Evolutionary conservation across 1,139 yeast species (phyloP).

Genomic region (Candida labiduridarum): DNA sequence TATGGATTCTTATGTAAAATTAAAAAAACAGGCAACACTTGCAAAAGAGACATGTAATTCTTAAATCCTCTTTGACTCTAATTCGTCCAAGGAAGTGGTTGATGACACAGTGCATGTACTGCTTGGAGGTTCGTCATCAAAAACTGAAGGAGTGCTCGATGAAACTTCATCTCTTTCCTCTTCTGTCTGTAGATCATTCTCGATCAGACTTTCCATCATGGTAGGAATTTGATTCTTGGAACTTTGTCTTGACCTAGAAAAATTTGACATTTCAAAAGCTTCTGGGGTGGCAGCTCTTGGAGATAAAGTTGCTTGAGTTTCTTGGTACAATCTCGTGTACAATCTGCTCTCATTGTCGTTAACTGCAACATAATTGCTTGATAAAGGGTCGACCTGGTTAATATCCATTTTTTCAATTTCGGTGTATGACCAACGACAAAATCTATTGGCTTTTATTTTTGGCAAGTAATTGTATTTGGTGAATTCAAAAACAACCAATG

Average conservation of each 20-base stretch:
- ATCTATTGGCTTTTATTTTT: constrained; percentile 57
- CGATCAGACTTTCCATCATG: constrained; percentile 14
- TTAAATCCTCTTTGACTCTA: constrained; percentile 18
- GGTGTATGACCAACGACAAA: constrained; percentile 85
- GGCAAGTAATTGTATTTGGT: constrained; percentile 80
- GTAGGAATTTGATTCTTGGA: constrained; percentile 25
- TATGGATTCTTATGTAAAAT: not conserved
- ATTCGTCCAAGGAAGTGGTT: constrained; percentile 36
- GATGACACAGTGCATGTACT: constrained; percentile 29
- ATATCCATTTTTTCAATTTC: constrained; percentile 32
- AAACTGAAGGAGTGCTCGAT: constrained; percentile 44
- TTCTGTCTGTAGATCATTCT: constrained; percentile 14
- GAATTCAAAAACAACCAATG: constrained; percentile 69
- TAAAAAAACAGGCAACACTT: not conserved
- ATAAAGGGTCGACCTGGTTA: constrained; percentile 37
- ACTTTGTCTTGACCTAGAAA: constrained; percentile 36
- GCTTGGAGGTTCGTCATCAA: constrained; percentile 29
- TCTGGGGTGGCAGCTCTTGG: constrained; percentile 13
- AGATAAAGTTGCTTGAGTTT: constrained; percentile 10
- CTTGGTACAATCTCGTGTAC: constrained; percentile 13
- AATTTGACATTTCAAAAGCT: constrained; percentile 30
- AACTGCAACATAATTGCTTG: constrained; percentile 15
- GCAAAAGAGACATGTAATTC: not conserved
- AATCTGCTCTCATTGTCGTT: constrained; percentile 15
- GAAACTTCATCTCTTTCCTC: constrained; percentile 33